Evolutionary conservation across 78 protist species (phyloP).

Genomic region (Polysphondylium violaceum): DNA sequence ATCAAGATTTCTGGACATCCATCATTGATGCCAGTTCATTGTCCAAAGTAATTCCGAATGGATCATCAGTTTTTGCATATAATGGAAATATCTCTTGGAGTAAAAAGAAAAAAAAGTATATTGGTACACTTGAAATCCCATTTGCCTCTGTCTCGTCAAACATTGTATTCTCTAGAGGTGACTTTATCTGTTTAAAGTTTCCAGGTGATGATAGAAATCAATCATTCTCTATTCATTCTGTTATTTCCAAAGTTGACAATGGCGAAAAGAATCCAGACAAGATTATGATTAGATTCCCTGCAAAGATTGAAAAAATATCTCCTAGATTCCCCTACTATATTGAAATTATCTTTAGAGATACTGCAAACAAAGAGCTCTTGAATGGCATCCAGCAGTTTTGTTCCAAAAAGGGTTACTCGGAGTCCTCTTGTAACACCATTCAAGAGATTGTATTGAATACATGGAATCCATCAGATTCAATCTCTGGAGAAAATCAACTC

Average conservation of each 20-base stretch:
- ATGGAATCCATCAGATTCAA: no score
- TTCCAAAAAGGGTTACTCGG: no score
- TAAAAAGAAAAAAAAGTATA: slow-evolving; percentile 72
- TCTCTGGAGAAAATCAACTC: no score
- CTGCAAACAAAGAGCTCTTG: not conserved
- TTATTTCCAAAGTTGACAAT: slow-evolving; percentile 26
- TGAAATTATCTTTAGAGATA: slow-evolving; percentile 57
- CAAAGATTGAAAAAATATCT: slow-evolving; percentile 22
- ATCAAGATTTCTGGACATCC: slow-evolving; percentile 28
- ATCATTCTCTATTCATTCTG: slow-evolving; percentile 14
- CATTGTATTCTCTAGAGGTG: slow-evolving; percentile 10
- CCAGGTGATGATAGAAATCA: slow-evolving; percentile 14
- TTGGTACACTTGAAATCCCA: slow-evolving; percentile 56
- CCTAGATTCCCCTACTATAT: slow-evolving; percentile 25
- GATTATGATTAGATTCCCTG: slow-evolving; percentile 13
- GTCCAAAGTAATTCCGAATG: not conserved
- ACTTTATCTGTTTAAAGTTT: slow-evolving; percentile 39
- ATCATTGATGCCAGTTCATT: slow-evolving; percentile 40
- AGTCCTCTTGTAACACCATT: no score
- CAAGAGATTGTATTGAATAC: no score
- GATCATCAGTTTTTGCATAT: slow-evolving; percentile 8
- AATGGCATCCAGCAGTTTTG: slow-evolving; percentile 10
- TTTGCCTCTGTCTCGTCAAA: not conserved
- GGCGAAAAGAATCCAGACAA: not conserved
- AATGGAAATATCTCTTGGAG: slow-evolving; percentile 32